Conservation (phyloP, 164 flowering plant species). For the Taxillus chinensis region DNA sequence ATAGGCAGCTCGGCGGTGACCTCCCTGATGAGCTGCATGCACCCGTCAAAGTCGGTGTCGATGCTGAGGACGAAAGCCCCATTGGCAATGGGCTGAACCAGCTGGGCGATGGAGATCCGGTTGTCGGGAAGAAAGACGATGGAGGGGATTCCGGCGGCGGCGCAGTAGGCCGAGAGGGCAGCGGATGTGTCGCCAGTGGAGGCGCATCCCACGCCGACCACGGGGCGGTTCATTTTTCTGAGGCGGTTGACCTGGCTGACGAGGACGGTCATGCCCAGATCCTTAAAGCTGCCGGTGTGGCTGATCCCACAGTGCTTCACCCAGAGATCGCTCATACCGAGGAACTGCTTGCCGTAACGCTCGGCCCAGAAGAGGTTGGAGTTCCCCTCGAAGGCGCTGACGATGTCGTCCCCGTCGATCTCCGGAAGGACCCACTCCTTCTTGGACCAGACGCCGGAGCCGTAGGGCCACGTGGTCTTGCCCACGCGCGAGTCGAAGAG, state of each 20-base stretch:
- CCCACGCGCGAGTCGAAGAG: constrained; percentile 81
- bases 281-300: constrained; percentile 78
- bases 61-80: constrained; percentile 80
- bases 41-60: constrained; percentile 88
- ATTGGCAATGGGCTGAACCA: constrained; percentile 83
- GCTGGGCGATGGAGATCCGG: constrained; percentile 54
- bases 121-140: constrained; percentile 52
- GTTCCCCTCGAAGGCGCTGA: constrained; percentile 75
- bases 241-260: constrained; percentile 74
- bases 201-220: constrained; percentile 78
- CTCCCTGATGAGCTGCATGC: constrained; percentile 81
- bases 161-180: constrained; percentile 84
- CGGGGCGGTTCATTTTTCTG: constrained; percentile 41
- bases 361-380: constrained; percentile 91
- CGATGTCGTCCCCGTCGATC: constrained; percentile 67
- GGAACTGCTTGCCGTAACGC: constrained; percentile 65
- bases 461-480: constrained; percentile 84
- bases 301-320: constrained; percentile 82
- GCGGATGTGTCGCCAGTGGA: constrained; percentile 83
- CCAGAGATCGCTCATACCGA: constrained; percentile 85
- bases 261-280: constrained; percentile 78
- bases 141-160: constrained; percentile 76
- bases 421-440: constrained; percentile 90
- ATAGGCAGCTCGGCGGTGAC: constrained; percentile 78
- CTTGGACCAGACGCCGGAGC: constrained; percentile 89